A percentile compares a stretch with the other conserved stretches of the same genome.
These are phyloP conservation scores for Mycena sp. DNA, from an alignment of 1,284 basidiomycete genomes.

Conservation along the genomic window DNA sequence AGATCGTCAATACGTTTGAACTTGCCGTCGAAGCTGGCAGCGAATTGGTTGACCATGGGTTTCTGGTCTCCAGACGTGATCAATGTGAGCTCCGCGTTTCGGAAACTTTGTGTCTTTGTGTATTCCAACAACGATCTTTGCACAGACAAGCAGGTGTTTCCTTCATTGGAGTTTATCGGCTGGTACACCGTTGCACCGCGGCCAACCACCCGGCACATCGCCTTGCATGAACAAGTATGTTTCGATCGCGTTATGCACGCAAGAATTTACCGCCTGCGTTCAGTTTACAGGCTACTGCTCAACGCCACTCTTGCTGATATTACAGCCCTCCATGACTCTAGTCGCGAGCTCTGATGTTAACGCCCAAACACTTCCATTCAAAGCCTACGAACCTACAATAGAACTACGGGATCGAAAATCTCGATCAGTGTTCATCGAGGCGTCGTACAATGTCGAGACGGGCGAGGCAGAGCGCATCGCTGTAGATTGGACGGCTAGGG, in stretches of 20 bases:
- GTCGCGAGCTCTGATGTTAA: slow-evolving; percentile 63
- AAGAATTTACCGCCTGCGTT: slow-evolving; percentile 3
- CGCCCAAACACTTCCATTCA: slow-evolving; percentile 81
- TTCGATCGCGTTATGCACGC: slow-evolving; percentile 8
- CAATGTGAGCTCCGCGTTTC: slow-evolving; percentile 77
- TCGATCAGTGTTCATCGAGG: slow-evolving; percentile 84
- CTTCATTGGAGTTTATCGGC: slow-evolving; percentile 94
- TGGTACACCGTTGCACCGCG: slow-evolving; percentile 91
- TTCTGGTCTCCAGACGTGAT: slow-evolving; percentile 84
- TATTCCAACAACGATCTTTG: not conserved
- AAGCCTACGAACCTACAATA: slow-evolving; percentile 89
- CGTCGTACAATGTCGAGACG: slow-evolving; percentile 89
- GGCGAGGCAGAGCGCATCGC: slow-evolving; percentile 99
- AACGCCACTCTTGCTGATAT: slow-evolving; percentile 78
- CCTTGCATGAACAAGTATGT: slow-evolving; percentile 86
- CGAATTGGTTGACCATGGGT: slow-evolving; percentile 79
- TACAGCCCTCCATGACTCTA: slow-evolving; percentile 64
- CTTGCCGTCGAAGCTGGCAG: slow-evolving; percentile 69
- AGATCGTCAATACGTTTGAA: slow-evolving; percentile 97
- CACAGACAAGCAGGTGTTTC: slow-evolving; percentile 98
- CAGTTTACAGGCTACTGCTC: slow-evolving; percentile 80
- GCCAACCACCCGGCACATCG: slow-evolving; percentile 79
- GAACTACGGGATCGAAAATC: slow-evolving; percentile 83
- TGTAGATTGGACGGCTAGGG: slow-evolving; percentile 94
- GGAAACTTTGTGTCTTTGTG: not conserved